Evolutionary conservation across 2,329 filamentous ascomycete genomes (phyloP), one percentile per base, ranked within the genome.

Genomic region (Phaeosphaeria sp.): DNA sequence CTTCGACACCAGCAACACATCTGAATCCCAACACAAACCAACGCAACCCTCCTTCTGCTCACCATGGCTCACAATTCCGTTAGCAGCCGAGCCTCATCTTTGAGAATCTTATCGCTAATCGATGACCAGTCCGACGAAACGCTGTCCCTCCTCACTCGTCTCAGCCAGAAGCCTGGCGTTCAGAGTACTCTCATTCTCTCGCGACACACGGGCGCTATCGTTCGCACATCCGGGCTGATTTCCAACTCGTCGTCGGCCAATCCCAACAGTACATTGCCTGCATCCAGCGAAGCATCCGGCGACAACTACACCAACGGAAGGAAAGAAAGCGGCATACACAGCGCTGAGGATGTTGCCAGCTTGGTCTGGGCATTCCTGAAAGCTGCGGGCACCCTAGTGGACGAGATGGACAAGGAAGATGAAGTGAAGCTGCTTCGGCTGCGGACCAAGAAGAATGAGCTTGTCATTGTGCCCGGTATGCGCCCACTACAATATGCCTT

Each of bases 401-500:
- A 88, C 61, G 89, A 89, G 59, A 79, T 94, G 67, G 91, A 93
- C 71, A 82, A 84, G 30, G 89, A 93, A 79, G 91, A 95, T 69
- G 91, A 93, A 73, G 78, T 93, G 61, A 92, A 89, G 78, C 81
- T 95, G 48, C 77, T 95, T 51, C 84, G 91, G 61, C 74, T 96
- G 63, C 85, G 92, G 64, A 94, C 91, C n/a, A 92, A 89, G 81
- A 93, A 91, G 76, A 90, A 93, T 67, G 92, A 96, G 76, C 80
- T 95, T 61, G 89, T 95, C 57, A 91, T 95, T 70, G 89, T 94
- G 20, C 91, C 91, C 52, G 82, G 82, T 83, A 74, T 47, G 76
- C 56, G 5, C 15, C 20, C 17, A 6, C 15, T 6, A 6, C 7
- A 27, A 5, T 22, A 44, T 13, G 8, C 30, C 30, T 6, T 20